Base-by-base conservation (phyloP, 345 rosid genomes). In the Leavenworthia alabamica region DNA sequence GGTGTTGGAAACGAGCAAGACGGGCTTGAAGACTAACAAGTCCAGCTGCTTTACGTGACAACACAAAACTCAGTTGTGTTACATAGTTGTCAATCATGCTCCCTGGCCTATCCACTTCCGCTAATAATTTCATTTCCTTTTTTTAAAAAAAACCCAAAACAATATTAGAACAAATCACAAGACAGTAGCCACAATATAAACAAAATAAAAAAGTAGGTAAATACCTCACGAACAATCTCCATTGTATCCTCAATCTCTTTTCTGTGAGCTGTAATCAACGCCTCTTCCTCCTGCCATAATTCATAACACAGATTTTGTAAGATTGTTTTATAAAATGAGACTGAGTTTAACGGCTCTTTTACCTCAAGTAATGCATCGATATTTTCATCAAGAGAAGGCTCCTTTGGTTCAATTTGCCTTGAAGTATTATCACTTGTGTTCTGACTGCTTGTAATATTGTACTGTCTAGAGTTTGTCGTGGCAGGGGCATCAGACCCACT, bases 241-340 rank as follows among this genome's bases (percentile, higher is more conserved):
- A 93, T 93, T 8, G 97, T 89, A 65, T 93, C 96, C 80, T 93
- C 99, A n/a, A 89, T 93, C 78, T 93, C 97, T 81, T 93, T 89
- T 72, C 99, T 80, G 60, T 93, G 99, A 23, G 94, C 97, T 8
- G 88, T 83, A 27, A 89, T 83, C 61, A 93, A 75, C 29, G 94
- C 94, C 73, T 85, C 97, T 80, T 93, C 99, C 68, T 93, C 99
- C 97, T 92, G 74, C 17, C 54, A 60, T 8, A 56, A 35, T 39
- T 5, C 27, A 10, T 52, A 12, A 14, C 5, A 39, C 15, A 49
- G 8, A 28, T 19, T 28, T 48, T 28, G 2, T 27, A 2, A 52
- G 19, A 52, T 39, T 50, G n/a, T 7, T 11, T 17, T 29, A 19
- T 23, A 39, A 2, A 23, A 23, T 23, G 4, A 3, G 3, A 23